Evolutionary conservation across 352 stramenopile species (phyloP).

Genomic region (Globisporangium splendens): DNA sequence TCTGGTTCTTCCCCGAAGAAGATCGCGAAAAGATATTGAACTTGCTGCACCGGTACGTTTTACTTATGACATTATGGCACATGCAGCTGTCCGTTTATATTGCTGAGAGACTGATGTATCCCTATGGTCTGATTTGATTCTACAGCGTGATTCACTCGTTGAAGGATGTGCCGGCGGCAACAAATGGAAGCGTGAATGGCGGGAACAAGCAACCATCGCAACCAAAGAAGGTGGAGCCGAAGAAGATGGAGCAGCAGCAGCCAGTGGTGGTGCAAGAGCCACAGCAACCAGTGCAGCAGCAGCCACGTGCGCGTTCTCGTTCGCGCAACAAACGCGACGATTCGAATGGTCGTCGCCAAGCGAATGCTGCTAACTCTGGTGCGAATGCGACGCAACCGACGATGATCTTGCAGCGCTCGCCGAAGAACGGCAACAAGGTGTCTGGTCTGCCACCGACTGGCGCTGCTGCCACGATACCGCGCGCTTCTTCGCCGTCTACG

Average conservation of each 20-base stretch:
- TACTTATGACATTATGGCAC: not conserved
- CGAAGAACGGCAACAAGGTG: slow-evolving; percentile 26
- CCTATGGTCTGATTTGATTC: no score
- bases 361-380: slow-evolving; percentile 1
- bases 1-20: slow-evolving; percentile 88
- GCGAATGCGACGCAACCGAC: slow-evolving; percentile 25
- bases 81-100: slow-evolving; percentile 7
- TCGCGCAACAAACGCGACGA: slow-evolving; percentile 55
- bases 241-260: slow-evolving; percentile 15
- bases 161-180: slow-evolving; percentile 28
- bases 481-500: not conserved
- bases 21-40: slow-evolving; percentile 78
- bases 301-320: slow-evolving; percentile 38
- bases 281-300: slow-evolving; percentile 31
- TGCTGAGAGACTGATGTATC: no score
- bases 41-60: slow-evolving; percentile 55
- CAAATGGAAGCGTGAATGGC: slow-evolving; percentile 14
- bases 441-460: slow-evolving; percentile 11
- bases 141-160: slow-evolving; percentile 58
- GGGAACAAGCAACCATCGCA: slow-evolving; percentile 23
- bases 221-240: slow-evolving; percentile 14
- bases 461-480: not conserved
- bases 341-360: slow-evolving; percentile 30
- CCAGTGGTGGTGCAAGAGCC: slow-evolving; percentile 27
- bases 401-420: slow-evolving; percentile 61